These are phyloP conservation scores for Xylaria scruposa DNA, from an alignment of 495 filamentous ascomycete genomes.

Conservation along the genomic window DNA sequence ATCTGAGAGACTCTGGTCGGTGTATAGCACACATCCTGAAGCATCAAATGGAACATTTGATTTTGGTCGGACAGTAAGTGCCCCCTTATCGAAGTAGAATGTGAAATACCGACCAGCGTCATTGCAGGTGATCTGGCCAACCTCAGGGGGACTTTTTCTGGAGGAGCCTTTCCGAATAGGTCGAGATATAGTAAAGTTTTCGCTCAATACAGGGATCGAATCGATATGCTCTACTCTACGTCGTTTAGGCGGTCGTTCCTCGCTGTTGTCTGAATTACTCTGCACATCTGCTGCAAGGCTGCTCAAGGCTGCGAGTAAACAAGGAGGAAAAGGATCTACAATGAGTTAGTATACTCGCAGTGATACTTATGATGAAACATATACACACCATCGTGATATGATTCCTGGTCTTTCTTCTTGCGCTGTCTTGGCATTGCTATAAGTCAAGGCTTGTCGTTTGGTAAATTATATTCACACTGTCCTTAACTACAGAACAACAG, in stretches of 20 bases:
- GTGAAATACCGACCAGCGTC: constrained; percentile 20
- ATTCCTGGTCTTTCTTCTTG: not conserved
- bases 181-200: constrained; percentile 21
- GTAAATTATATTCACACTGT: not conserved
- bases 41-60: constrained; percentile 12
- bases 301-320: constrained; percentile 31
- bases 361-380: not conserved
- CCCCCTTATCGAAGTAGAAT: not conserved
- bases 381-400: not conserved
- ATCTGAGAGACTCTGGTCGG: constrained; percentile 13
- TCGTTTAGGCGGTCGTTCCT: constrained; percentile 24
- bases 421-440: not conserved
- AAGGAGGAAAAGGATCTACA: constrained; percentile 34
- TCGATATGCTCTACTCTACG: constrained; percentile 9
- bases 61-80: not conserved
- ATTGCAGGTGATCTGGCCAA: constrained; percentile 8
- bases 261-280: constrained; percentile 21
- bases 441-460: not conserved
- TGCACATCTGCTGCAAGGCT: constrained; percentile 12
- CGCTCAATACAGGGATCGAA: constrained; percentile 17
- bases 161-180: not conserved
- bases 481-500: not conserved
- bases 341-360: constrained; percentile 14
- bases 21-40: constrained; percentile 23
- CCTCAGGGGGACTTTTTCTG: not conserved